Percentiles rank a stretch among this genome's conserved stretches.
phyloP scores from a whole-genome alignment of 2,329 filamentous ascomycete species.

The Davidsoniella australis region DNA sequence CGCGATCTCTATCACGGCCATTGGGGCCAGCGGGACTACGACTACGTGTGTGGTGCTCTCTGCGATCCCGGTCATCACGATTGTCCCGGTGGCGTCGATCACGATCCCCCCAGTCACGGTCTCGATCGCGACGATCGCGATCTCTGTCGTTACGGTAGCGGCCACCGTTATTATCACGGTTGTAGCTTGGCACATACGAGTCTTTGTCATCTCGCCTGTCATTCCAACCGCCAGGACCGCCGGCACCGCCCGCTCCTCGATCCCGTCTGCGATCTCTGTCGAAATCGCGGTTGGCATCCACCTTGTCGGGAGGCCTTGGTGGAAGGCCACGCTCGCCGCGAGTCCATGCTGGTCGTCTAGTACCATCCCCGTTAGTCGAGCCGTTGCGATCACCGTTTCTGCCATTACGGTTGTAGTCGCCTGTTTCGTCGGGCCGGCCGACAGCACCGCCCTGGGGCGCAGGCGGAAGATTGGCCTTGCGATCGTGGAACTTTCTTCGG shows the following conservation, averaged over 20 bases:
- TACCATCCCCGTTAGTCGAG: constrained; percentile 7
- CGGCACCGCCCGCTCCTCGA: background rate
- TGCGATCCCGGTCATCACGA: constrained; percentile 21
- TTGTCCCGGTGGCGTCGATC: constrained; percentile 26
- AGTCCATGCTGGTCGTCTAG: constrained; percentile 24
- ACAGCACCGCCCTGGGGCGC: constrained; percentile 85
- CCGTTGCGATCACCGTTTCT: constrained; percentile 30
- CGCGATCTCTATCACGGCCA: constrained; percentile 21
- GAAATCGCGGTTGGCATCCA: constrained; percentile 1
- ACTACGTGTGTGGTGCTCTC: constrained; percentile 25
- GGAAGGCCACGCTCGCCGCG: constrained; percentile 11
- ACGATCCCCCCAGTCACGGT: constrained; percentile 29
- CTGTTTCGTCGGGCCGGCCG: constrained; percentile 45
- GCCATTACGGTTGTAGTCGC: constrained; percentile 28
- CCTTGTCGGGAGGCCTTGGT: constrained; percentile 5
- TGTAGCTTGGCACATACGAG: constrained; percentile 9
- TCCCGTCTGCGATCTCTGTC: background rate
- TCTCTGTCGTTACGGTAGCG: constrained; percentile 26
- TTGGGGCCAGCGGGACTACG: constrained; percentile 23
- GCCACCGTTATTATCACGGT: constrained; percentile 15
- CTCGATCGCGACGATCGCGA: constrained; percentile 22
- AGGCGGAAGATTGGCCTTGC: constrained; percentile 68
- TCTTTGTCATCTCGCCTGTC: constrained; percentile 7
- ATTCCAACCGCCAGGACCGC: constrained; percentile 1
- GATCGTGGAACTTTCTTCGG: constrained; percentile 72